phyloP scores from a whole-genome alignment of 2,329 filamentous ascomycete genomes.

The Diplodia intermedia region DNA sequence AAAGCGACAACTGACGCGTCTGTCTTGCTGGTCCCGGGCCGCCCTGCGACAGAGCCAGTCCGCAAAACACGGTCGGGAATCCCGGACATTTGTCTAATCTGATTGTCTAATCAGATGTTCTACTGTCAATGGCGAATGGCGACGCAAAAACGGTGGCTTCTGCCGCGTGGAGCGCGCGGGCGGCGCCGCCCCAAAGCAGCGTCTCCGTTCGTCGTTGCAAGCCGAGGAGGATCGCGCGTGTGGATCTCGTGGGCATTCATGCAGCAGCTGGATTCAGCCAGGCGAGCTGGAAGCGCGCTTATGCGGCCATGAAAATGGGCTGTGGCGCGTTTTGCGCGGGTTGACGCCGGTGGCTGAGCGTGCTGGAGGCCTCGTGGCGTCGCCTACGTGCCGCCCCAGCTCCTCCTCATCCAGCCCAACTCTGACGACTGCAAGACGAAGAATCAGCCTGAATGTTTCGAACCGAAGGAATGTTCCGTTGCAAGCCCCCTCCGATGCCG shows the following conservation, averaged over 20 bases:
- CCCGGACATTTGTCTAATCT: slow-evolving; percentile 10
- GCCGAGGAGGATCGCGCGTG: not conserved
- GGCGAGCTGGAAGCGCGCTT: not conserved
- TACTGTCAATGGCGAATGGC: no score
- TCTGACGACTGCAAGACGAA: not conserved
- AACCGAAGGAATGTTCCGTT: not conserved
- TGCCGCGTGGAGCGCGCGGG: not conserved
- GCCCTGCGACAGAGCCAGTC: not conserved
- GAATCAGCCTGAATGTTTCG: slow-evolving; percentile 7
- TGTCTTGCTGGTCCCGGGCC: not conserved
- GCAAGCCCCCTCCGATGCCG: slow-evolving; percentile 7
- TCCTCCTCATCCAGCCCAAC: not conserved
- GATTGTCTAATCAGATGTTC: slow-evolving; percentile 13
- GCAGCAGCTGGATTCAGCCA: not conserved
- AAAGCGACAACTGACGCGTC: not conserved
- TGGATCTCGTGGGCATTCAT: not conserved
- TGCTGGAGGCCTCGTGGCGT: slow-evolving; percentile 1
- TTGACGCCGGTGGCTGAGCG: not conserved
- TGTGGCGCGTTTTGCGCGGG: not conserved
- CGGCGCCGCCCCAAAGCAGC: not conserved
- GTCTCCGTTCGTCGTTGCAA: not conserved
- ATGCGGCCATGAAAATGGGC: no score
- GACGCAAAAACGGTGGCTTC: not conserved
- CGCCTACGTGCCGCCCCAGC: not conserved
- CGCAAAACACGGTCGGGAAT: not conserved